Conservation (phyloP, 2,329 filamentous ascomycete species). For the Fusarium secorum region DNA sequence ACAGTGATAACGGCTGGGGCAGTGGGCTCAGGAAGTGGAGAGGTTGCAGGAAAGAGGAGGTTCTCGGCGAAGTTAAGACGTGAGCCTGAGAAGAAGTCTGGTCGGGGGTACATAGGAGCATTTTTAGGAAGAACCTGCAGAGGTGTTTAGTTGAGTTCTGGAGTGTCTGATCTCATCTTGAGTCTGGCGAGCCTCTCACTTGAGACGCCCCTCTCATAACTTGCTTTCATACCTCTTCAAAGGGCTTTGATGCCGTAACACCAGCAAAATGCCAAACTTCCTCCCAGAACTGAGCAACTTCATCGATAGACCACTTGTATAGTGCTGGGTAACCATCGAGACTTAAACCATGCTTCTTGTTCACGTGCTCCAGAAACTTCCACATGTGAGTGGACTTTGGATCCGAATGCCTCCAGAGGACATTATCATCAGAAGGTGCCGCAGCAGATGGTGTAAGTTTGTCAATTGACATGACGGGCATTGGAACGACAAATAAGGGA, state of each 20-base stretch:
- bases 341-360: slow-evolving; percentile 68
- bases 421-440: slow-evolving; percentile 43
- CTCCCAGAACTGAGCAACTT: slow-evolving; percentile 81
- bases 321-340: slow-evolving; percentile 76
- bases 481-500: slow-evolving; percentile 6
- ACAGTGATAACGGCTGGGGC: slow-evolving; percentile 78
- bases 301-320: slow-evolving; percentile 83
- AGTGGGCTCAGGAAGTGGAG: slow-evolving; percentile 57
- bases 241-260: slow-evolving; percentile 72
- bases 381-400: slow-evolving; percentile 75
- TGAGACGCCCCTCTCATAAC: background rate
- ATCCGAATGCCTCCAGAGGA: slow-evolving; percentile 76
- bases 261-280: slow-evolving; percentile 86
- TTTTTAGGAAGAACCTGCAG: slow-evolving; percentile 71
- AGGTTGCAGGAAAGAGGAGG: slow-evolving; percentile 75
- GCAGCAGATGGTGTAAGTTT: slow-evolving; percentile 33
- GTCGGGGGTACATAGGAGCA: slow-evolving; percentile 83
- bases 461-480: slow-evolving; percentile 41
- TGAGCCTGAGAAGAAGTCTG: slow-evolving; percentile 81
- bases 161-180: background rate
- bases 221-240: slow-evolving; percentile 60
- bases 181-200: slow-evolving; percentile 6
- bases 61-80: slow-evolving; percentile 95
- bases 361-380: slow-evolving; percentile 74
- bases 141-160: slow-evolving; percentile 9